Base-by-base conservation (phyloP, 352 stramenopile genomes). In the Pythium biforme region DNA sequence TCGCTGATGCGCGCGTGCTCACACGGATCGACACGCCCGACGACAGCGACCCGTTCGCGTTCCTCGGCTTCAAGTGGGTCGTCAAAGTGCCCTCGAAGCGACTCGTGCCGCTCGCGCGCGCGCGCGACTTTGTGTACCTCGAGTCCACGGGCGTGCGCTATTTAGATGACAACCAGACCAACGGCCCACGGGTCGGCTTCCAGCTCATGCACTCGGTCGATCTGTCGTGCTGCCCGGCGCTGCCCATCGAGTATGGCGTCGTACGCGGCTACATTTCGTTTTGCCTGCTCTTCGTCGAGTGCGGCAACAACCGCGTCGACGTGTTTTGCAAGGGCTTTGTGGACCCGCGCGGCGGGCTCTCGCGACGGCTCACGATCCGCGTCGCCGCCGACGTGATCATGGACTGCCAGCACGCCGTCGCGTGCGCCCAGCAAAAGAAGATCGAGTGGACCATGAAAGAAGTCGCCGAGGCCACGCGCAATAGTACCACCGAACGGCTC, bases 251-350 rank as follows among this genome's bases (percentile, higher is more conserved):
- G 22, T 62, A 58, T n/a, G 59, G 55, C 17, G 64, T 79, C 52
- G 68, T 79, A 14, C 72, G 72, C 8, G 72, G 61, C 29, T 56
- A 60, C 46, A 55, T 79, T 5, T 79, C 72, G 37, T 75, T 76
- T 47, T 72, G 68, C 37, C 65, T 70, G 40, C 41, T 79, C 11
- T 79, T 79, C 29, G 65, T 64, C 19, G 68, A 79, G 26, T 59
- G 31, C n/a, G 3, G 11, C 9, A 37, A 46, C 0, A 62, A 62
- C 4, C 19, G 20, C 5, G 55, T 75, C 19, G 72, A 79, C 10
- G 58, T 79, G 2, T 79, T 79, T 50, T 69, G 64, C 59, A 76
- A 76, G 26, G 72, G 72, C 12, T 79, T 74, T 47, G 55, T 79
- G 5, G 72, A 79, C 19, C 72, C 65, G 22, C 68, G 66, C 8